phyloP scores from a whole-genome alignment of 192 early-diverging fungal genomes.

The Chytriomyces confervae region DNA sequence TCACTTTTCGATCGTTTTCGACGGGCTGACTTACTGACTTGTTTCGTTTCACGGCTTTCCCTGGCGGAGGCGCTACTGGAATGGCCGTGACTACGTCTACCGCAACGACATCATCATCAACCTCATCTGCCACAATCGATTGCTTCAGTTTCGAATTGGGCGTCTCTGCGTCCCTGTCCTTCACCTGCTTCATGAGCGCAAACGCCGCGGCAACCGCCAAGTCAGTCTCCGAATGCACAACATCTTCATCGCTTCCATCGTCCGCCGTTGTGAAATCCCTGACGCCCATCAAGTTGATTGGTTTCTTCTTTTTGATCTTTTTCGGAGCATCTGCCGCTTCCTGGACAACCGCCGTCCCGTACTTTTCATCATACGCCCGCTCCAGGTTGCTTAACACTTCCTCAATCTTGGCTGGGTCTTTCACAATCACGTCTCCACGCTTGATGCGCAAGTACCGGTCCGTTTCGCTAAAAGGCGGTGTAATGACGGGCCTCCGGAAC shows the following conservation, averaged over 20 bases:
- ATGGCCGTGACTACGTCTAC: neutral
- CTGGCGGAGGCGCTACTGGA: neutral
- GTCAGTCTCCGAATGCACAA: neutral
- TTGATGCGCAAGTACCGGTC: slow-evolving; percentile 25
- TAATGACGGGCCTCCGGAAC: slow-evolving; percentile 27
- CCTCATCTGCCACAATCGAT: neutral
- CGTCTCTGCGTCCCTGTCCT: neutral
- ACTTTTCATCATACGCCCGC: slow-evolving; percentile 9
- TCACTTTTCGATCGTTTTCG: slow-evolving; percentile 5
- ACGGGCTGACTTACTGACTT: neutral
- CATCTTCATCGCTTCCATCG: slow-evolving; percentile 2
- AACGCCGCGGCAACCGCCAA: slow-evolving; percentile 23
- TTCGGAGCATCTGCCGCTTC: neutral
- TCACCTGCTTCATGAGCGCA: slow-evolving; percentile 28
- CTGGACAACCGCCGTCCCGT: too few relatives aligned
- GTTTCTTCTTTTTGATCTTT: neutral
- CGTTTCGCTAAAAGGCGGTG: slow-evolving; percentile 19
- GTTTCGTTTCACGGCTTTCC: neutral
- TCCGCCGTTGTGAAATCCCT: neutral
- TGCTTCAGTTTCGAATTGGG: neutral
- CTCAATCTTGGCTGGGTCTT: slow-evolving; percentile 1
- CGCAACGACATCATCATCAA: neutral
- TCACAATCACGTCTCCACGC: neutral
- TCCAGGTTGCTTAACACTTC: slow-evolving; percentile 14
- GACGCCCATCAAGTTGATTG: neutral